Evolutionary conservation across 495 filamentous ascomycete species (phyloP).

Genomic region (Aspergillus bridgeri): DNA sequence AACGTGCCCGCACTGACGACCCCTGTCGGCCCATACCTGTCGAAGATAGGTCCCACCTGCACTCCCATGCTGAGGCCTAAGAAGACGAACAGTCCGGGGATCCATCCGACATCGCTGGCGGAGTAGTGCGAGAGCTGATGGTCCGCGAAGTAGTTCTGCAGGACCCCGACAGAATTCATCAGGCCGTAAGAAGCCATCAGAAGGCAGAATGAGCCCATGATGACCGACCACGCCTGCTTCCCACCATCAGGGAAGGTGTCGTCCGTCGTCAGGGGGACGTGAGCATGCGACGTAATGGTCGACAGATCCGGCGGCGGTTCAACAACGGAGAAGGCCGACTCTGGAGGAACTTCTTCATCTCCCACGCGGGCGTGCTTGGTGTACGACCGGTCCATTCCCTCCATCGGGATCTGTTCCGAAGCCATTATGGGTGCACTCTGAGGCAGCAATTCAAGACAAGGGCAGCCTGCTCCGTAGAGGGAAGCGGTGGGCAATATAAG

Average conservation of each 20-base stretch:
- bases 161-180: constrained; percentile 59
- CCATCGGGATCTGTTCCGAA: neutral
- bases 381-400: neutral
- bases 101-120: constrained; percentile 61
- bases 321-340: neutral
- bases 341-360: neutral
- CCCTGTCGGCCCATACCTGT: constrained; percentile 53
- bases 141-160: constrained; percentile 59
- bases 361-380: neutral
- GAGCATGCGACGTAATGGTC: neutral
- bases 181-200: constrained; percentile 60
- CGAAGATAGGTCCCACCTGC: constrained; percentile 64
- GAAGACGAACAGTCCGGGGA: constrained; percentile 60
- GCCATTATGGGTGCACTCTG: neutral
- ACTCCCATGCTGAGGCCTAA: constrained; percentile 59
- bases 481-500: neutral
- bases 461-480: no score
- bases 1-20: constrained; percentile 52
- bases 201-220: constrained; percentile 60
- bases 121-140: constrained; percentile 56
- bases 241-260: constrained; percentile 61
- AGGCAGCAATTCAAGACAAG: neutral
- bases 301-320: neutral
- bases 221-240: constrained; percentile 57
- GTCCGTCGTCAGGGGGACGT: neutral